Percentiles rank a stretch among this genome's conserved stretches.
phyloP scores from a whole-genome alignment of 2,329 filamentous ascomycete genomes.

The Alternaria ethzedia region DNA sequence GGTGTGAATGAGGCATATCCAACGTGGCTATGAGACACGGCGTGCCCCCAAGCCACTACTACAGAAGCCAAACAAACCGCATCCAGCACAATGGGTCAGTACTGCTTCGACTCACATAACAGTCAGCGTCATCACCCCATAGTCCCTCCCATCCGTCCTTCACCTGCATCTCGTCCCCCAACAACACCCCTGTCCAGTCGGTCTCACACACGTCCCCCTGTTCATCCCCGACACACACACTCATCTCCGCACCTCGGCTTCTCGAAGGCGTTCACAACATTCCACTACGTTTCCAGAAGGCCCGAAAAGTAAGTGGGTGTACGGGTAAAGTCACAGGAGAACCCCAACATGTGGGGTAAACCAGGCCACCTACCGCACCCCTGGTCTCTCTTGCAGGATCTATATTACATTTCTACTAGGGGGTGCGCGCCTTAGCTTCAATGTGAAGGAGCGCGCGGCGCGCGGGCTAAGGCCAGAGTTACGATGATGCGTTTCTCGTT shows the following conservation, averaged over 20 bases:
- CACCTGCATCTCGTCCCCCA: background rate
- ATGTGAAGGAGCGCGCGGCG: background rate
- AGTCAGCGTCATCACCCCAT: background rate
- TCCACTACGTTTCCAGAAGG: constrained; percentile 9
- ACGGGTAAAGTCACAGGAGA: constrained; percentile 7
- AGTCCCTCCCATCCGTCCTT: background rate
- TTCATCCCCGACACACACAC: background rate
- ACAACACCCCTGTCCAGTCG: background rate
- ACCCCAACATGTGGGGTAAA: background rate
- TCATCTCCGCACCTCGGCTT: background rate
- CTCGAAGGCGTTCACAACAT: constrained; percentile 3
- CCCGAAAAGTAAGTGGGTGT: constrained; percentile 4
- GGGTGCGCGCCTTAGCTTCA: background rate
- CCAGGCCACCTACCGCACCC: background rate
- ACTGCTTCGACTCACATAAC: background rate
- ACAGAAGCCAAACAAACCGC: background rate
- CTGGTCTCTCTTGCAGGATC: constrained; percentile 5
- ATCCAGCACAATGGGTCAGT: background rate
- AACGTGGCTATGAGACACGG: background rate
- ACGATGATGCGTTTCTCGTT: background rate
- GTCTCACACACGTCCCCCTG: background rate
- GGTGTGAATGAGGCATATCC: background rate
- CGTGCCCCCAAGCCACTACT: background rate
- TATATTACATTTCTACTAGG: constrained; percentile 2
- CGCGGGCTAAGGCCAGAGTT: background rate